These are phyloP conservation scores for Musa acuminata DNA, from an alignment of 176 grass and related monocot genomes.

Conservation along the genomic window DNA sequence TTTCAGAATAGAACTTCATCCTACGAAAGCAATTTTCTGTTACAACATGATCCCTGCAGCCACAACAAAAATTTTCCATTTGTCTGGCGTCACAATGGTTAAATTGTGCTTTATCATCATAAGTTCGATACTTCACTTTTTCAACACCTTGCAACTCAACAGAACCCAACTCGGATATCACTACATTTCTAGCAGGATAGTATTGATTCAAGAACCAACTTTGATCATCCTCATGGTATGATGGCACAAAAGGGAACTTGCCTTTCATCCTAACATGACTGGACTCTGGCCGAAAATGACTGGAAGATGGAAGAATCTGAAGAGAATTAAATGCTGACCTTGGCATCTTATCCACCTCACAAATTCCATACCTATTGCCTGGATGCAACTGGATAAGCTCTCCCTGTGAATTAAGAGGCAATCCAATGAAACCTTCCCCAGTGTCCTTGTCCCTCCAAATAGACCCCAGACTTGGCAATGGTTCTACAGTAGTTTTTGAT, in stretches of 20 bases:
- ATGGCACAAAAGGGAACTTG: conserved; percentile 24
- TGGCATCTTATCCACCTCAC: conserved; percentile 34
- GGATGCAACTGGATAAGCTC: conserved; percentile 63
- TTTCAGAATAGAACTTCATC: conserved; percentile 23
- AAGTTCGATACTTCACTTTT: conserved; percentile 38
- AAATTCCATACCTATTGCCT: conserved; percentile 25
- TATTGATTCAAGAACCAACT: conserved; percentile 32
- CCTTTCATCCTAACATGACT: conserved; percentile 30
- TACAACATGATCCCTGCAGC: conserved; percentile 19
- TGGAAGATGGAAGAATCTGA: conserved; percentile 24
- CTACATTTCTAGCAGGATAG: conserved; percentile 16
- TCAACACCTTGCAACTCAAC: conserved; percentile 43
- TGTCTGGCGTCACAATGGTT: conserved; percentile 16
- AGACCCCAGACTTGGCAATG: conserved; percentile 29
- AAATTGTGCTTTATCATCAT: conserved; percentile 16
- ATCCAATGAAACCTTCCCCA: conserved; percentile 39
- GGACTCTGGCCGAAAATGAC: conserved; percentile 17
- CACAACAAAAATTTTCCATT: conserved; percentile 16
- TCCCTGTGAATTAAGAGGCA: conserved; percentile 89
- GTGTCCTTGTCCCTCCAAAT: conserved; percentile 28
- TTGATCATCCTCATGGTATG: conserved; percentile 37
- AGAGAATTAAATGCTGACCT: conserved; percentile 24
- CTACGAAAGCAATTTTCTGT: conserved; percentile 23
- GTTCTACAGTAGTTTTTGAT: conserved; percentile 43
- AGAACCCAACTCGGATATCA: conserved; percentile 30